phyloP scores from a whole-genome alignment of 2,329 filamentous ascomycete species.

The Helotiales sp. region DNA sequence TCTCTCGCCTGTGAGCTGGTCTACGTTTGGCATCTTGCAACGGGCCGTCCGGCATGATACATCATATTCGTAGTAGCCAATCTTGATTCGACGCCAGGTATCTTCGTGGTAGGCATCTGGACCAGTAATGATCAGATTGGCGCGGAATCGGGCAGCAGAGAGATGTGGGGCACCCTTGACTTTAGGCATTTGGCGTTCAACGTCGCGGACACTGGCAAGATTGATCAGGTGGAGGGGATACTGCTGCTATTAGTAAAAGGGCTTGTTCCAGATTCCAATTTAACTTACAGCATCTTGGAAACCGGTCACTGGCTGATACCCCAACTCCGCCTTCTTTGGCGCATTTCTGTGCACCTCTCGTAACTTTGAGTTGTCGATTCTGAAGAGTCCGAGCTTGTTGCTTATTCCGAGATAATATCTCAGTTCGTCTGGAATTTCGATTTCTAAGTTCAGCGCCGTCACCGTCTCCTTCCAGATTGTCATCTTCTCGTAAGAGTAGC shows the following conservation, averaged over 20 bases:
- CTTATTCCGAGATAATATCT: constrained; percentile 69
- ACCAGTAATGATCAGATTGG: constrained; percentile 74
- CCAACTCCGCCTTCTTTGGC: constrained; percentile 60
- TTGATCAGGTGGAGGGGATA: constrained; percentile 74
- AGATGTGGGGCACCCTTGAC: constrained; percentile 56
- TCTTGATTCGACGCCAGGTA: constrained; percentile 66
- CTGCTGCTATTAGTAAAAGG: constrained; percentile 46
- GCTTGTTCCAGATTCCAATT: background rate
- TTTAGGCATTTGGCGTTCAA: constrained; percentile 61
- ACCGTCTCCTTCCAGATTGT: constrained; percentile 67
- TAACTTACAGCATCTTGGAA: constrained; percentile 72
- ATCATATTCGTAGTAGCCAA: constrained; percentile 58
- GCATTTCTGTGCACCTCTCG: constrained; percentile 66
- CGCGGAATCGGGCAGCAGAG: constrained; percentile 68
- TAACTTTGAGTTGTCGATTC: constrained; percentile 62
- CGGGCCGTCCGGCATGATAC: constrained; percentile 70
- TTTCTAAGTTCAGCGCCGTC: constrained; percentile 60
- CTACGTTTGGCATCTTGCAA: constrained; percentile 74
- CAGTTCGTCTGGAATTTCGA: constrained; percentile 66
- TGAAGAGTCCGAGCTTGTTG: constrained; percentile 70
- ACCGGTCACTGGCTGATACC: constrained; percentile 68
- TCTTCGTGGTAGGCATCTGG: constrained; percentile 71
- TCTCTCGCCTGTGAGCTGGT: constrained; percentile 51
- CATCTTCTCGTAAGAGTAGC: constrained; percentile 65
- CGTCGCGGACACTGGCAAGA: constrained; percentile 64